A percentile compares a stretch with the other conserved stretches of the same genome.
Conservation (phyloP, 192 early-diverging fungal genomes). For the Coemansia sp. region DNA sequence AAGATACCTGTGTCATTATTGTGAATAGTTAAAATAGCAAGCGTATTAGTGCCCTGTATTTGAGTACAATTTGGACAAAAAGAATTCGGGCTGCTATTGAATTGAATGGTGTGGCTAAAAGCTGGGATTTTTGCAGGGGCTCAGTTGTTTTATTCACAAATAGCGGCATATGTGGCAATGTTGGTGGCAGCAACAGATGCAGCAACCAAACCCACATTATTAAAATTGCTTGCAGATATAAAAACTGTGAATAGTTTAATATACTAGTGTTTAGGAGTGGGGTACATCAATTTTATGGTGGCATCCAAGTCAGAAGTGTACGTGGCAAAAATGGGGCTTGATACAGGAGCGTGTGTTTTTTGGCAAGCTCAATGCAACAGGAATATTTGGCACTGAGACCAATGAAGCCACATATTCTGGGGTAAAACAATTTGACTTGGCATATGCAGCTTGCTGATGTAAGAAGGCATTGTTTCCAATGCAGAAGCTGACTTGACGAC, state of each 20-base stretch:
- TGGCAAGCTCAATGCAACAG: constrained; percentile 20
- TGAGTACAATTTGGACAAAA: constrained; percentile 4
- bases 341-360: constrained; percentile 26
- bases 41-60: constrained; percentile 29
- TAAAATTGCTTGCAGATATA: not conserved
- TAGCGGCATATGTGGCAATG: constrained; percentile 36
- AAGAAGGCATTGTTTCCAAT: not conserved
- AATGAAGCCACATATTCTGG: constrained; percentile 9
- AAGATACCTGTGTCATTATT: constrained; percentile 17
- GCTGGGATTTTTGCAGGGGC: constrained; percentile 40
- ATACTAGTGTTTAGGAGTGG: not conserved
- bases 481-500: not conserved
- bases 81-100: constrained; percentile 1
- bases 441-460: not conserved
- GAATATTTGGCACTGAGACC: constrained; percentile 20
- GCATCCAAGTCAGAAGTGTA: constrained; percentile 46
- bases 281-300: constrained; percentile 22
- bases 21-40: constrained; percentile 4
- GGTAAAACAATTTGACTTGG: not conserved
- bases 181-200: constrained; percentile 36
- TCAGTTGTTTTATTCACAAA: constrained; percentile 28
- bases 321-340: constrained; percentile 52
- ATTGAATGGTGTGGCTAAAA: constrained; percentile 20
- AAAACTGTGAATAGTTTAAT: no score
- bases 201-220: constrained; percentile 15